Percentiles rank a stretch among this genome's conserved stretches.
Conservation (phyloP, 257 asterid genomes). For the Fraxinus quadrangulata region DNA sequence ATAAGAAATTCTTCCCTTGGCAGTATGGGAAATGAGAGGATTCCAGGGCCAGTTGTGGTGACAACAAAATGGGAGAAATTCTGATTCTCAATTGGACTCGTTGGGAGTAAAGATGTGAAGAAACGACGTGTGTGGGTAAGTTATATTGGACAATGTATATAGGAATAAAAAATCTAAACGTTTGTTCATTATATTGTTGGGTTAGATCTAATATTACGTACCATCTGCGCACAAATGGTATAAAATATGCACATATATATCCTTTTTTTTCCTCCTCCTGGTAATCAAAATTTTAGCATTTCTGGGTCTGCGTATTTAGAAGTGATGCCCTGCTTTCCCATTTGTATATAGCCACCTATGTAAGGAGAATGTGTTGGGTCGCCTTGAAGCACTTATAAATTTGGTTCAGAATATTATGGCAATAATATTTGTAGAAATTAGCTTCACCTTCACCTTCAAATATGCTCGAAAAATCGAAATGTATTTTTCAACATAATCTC, state of each 20-base stretch:
- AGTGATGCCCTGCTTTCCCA: slow-evolving; percentile 14
- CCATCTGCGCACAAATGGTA: slow-evolving; percentile 14
- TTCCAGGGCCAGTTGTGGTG: slow-evolving; percentile 52
- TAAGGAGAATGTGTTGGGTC: slow-evolving; percentile 1
- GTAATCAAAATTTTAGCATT: slow-evolving; percentile 13
- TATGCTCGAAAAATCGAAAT: background rate
- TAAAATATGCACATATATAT: slow-evolving; percentile 17
- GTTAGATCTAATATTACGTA: background rate
- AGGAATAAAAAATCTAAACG: too few relatives aligned
- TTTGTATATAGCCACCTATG: slow-evolving; percentile 24
- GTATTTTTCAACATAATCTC: background rate
- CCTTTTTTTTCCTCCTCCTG: background rate
- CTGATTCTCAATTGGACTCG: slow-evolving; percentile 27
- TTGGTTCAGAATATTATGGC: background rate
- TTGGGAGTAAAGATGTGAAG: background rate
- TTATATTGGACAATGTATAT: background rate
- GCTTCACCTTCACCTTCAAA: background rate
- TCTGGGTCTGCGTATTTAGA: slow-evolving; percentile 15
- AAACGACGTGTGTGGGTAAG: background rate
- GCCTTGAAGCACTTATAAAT: background rate
- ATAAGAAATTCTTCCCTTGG: slow-evolving; percentile 49
- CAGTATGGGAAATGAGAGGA: slow-evolving; percentile 37
- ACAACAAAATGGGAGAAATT: slow-evolving; percentile 88
- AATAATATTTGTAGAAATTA: background rate
- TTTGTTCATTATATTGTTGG: background rate